Evolutionary conservation across 2,329 filamentous ascomycete species (phyloP), one percentile per base, ranked within the genome.

Genomic region (Botrytis fragariae): DNA sequence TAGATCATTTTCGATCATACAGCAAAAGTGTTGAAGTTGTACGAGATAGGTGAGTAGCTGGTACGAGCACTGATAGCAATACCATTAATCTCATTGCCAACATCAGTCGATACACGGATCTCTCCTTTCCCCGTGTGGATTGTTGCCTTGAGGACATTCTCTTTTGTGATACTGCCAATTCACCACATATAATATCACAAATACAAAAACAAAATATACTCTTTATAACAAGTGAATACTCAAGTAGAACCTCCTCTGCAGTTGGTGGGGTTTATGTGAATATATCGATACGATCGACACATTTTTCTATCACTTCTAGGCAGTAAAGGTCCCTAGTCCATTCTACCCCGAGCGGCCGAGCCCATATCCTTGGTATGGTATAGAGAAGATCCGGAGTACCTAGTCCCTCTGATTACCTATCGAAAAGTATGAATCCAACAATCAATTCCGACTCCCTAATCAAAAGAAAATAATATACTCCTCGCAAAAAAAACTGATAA

Each of bases 401-500:
- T 29, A 57, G 51, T 57, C 51, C 51, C 16, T 29, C n/a, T 16
- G 51, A 57, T 57, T 57, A 29, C 51, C 51, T 57, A 57, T 57
- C 51, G 51, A 57, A 57, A 57, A 57, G 51, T 29, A 57, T 29
- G 51, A 57, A 57, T 29, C n/a, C 14, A 29, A 29, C n/a, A 45
- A 25, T 48, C 20, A 65, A 48, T 35, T 35, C 10, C 63, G 45
- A 35, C 63, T 65, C 29, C 44, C 63, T n/a, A 65, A 48, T n/a
- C 29, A 65, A 48, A 65, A 65, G 63, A 65, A 65, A 65, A 48
- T 48, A 65, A 48, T 48, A 65, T 37, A 48, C 44, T 48, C 63
- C 16, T 65, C 42, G 63, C 63, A 48, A 44, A 48, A 48, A 64
- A 45, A 44, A 48, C 32, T 48, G 42, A 65, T 48, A 16, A 48